Evolutionary conservation across 805 yeast genomes (phyloP).

Genomic region (Cyberlindnera galapagoensis): DNA sequence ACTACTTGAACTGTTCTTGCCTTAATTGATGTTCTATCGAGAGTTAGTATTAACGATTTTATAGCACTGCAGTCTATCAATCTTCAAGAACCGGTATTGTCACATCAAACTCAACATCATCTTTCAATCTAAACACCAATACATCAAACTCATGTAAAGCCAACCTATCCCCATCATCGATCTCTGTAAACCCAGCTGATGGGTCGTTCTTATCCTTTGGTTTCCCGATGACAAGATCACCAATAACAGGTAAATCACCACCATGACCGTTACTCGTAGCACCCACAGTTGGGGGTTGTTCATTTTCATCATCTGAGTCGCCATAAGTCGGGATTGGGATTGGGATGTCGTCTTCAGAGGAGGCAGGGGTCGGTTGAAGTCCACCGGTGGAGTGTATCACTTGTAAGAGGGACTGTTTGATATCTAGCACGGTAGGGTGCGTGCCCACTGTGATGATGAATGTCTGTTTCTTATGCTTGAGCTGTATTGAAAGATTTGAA

Average conservation of each 20-base stretch:
- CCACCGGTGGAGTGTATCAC: constrained; percentile 47
- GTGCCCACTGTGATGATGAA: constrained; percentile 25
- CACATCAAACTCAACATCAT: constrained; percentile 16
- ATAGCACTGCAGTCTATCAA: constrained; percentile 1
- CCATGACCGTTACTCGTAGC: constrained; percentile 7
- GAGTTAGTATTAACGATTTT: too few species aligned
- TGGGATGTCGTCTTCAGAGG: constrained; percentile 29
- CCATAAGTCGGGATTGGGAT: constrained; percentile 29
- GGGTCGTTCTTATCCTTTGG: constrained; percentile 17
- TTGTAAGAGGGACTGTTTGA: constrained; percentile 27
- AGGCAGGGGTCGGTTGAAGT: constrained; percentile 21
- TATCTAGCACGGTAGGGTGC: constrained; percentile 18
- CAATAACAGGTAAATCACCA: constrained; percentile 8
- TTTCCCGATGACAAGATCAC: constrained; percentile 14
- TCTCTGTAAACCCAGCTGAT: constrained; percentile 16
- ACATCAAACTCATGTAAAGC: constrained; percentile 13
- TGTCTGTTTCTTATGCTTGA: constrained; percentile 31
- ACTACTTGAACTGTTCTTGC: not conserved
- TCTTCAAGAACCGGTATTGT: constrained; percentile 14
- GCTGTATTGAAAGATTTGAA: constrained; percentile 12
- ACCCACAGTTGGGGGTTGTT: constrained; percentile 7
- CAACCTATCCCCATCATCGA: constrained; percentile 9
- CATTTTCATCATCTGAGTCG: constrained; percentile 25
- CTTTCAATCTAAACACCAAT: constrained; percentile 17
- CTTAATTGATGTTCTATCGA: too few species aligned